Conservation (phyloP, 148 eudicot species). For the Silene uniflora region DNA sequence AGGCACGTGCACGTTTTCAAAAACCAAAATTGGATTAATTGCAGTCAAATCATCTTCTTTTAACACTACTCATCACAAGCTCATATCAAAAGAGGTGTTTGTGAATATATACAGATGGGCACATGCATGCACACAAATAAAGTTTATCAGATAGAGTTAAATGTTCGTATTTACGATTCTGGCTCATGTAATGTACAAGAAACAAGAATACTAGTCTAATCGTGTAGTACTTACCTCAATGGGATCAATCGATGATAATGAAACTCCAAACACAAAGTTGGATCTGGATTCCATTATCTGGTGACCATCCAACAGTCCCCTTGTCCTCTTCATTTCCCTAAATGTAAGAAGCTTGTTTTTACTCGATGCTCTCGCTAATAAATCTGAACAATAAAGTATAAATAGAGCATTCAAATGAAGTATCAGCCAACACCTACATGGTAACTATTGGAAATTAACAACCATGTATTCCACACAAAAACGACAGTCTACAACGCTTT, state of each 20-base stretch:
- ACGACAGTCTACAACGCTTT: background rate
- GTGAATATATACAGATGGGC: background rate
- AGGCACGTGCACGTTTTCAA: background rate
- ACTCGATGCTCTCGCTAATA: background rate
- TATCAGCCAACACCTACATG: slow-evolving; percentile 4
- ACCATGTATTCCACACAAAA: background rate
- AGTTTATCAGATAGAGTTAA: background rate
- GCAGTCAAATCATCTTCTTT: background rate
- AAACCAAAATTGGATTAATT: background rate
- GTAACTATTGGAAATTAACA: background rate
- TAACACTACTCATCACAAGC: background rate
- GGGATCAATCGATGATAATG: background rate
- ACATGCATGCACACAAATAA: background rate
- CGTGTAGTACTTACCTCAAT: background rate
- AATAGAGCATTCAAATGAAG: background rate
- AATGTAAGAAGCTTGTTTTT: background rate
- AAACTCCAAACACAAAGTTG: background rate
- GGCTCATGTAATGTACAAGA: background rate
- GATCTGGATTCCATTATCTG: background rate
- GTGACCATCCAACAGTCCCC: background rate
- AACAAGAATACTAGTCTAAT: background rate
- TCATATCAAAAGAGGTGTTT: background rate
- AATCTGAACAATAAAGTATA: background rate
- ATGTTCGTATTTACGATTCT: background rate
- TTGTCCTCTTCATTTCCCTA: slow-evolving; percentile 1